Evolutionary conservation across 2,329 filamentous ascomycete genomes (phyloP).

Genomic region (Colletotrichum karsti): DNA sequence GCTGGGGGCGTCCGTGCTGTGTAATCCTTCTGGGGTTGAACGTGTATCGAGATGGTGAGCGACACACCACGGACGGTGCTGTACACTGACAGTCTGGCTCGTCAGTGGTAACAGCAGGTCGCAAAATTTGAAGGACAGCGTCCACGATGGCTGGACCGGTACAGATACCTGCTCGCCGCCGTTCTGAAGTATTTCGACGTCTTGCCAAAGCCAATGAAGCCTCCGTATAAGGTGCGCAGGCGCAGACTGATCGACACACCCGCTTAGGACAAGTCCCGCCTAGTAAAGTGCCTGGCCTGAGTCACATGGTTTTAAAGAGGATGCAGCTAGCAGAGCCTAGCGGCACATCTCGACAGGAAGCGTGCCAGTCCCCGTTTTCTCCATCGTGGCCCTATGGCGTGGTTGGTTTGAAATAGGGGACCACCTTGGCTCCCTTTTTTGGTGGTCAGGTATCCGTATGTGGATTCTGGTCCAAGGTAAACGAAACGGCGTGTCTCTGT

Average conservation of each 20-base stretch:
- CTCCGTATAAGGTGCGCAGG: conserved; percentile 14
- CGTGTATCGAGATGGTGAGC: neutral
- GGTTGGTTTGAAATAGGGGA: conserved; percentile 18
- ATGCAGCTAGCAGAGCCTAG: conserved; percentile 28
- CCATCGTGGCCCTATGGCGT: conserved; percentile 28
- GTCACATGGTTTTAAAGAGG: conserved; percentile 29
- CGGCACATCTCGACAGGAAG: conserved; percentile 11
- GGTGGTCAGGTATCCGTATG: neutral
- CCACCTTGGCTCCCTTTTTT: conserved; percentile 14
- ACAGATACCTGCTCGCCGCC: too few relatives aligned
- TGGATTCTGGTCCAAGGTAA: conserved; percentile 2
- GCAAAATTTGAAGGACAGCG: neutral
- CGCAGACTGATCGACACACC: conserved; percentile 20
- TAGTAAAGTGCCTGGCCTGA: conserved; percentile 1
- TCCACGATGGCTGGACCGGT: too few relatives aligned
- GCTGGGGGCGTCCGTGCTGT: conserved; percentile 13
- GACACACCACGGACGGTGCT: neutral
- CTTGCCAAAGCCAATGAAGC: conserved; percentile 14
- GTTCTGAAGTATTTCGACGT: neutral
- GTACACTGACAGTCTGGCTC: too few relatives aligned
- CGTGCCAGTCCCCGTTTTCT: conserved; percentile 13
- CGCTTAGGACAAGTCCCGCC: conserved; percentile 10
- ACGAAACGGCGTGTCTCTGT: neutral
- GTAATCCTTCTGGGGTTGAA: neutral
- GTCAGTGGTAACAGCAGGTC: too few relatives aligned